Evolutionary conservation across 1,139 yeast species (phyloP), one percentile per base, ranked within the genome.

Genomic region (Zhuliangozyma parablackwelliae): DNA sequence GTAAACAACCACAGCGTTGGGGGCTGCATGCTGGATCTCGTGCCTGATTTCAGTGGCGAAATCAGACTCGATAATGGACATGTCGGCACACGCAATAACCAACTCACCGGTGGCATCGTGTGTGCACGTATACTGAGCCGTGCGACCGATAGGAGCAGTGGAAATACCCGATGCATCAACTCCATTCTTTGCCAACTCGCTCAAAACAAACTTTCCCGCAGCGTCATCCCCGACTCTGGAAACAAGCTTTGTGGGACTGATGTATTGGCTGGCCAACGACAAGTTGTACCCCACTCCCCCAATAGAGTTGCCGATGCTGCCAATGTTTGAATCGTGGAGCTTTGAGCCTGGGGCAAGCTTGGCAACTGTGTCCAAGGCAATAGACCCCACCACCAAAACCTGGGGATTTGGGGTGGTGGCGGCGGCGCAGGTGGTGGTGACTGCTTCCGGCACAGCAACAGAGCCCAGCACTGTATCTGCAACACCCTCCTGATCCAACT

Each of bases 271-370:
- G 0, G 94, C 92, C 13, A 75, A 53, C 0, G 86, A 79, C 12
- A 87, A 79, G 50, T 88, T 89, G 51, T 75, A 81, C 0, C 88
- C 96, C 1, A 88, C 96, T 0, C 96, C 96, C 0, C 96, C 96
- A 8, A 86, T 56, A 0, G 84, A 69, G 6, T 80, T 69, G 2
- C 58, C 49, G 1, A 78, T 69, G 1, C 49, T 53, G 0, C 94
- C 92, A 0, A 94, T 92, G 45, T 84, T 84, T 1, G 96, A 87
- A 39, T 92, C 94, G 5, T 65, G 63, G 46, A 75, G 48, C 20
- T 59, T 53, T 12, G 62, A 50, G 1, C 56, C 51, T 0, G 53
- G 44, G 0, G 45, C 43, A 2, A 77, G 48, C 29, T 65, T 62
- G 33, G 80, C 78, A 3, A 83, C 78, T 2, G 86, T 68, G 51